Evolutionary conservation across 1,284 basidiomycete genomes (phyloP), one percentile per base, ranked within the genome.

Genomic region (Puccinia horiana): DNA sequence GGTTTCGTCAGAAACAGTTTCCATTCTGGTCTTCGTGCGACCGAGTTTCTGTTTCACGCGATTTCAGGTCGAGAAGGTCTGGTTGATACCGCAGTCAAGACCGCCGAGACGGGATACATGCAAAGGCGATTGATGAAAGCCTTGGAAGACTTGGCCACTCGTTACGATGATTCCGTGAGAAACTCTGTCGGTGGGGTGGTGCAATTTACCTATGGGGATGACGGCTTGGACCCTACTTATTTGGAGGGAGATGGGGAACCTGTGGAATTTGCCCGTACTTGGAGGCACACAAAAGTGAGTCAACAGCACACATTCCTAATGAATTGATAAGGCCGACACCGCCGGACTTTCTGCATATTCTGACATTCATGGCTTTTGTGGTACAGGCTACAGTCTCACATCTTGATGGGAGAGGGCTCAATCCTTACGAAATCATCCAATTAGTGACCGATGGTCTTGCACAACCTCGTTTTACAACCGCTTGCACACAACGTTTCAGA

Each of bases 41-140:
- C 96, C 16, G 97, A 99, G 86, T 99, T 99, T 88, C 88, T 99
- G 80, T 99, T 99, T 90, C 97, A 99, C 88, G 97, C 96, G 83
- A 98, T 99, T 85, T 98, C 96, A 32, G 97, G 97, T 84, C 93
- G 97, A 87, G 97, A 99, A 89, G 97, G 97, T 88, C 88, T 99
- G 67, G 96, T 99, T 86, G 97, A 99, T 88, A 99, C 97, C 42
- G 81, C 81, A 0, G 81, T 82, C 52, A 82, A 82, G 37, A 82
- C 81, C 14, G 81, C 81, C 26, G 97, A 99, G 88, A 99, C 97
- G 0, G 97, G 97, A 61, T 99, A 99, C 89, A 99, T 99, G 96
- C 94, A 96, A 86, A 92, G 97, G 83, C 93, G 97, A 83, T 88
- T 99, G 84, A 99, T 99, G 97, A 99, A 99, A 85, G 96, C 97